Percentiles rank a stretch among this genome's conserved stretches.
These are phyloP conservation scores for Solanum hybrid DNA, from an alignment of 305 asterid genomes.

Conservation along the genomic window DNA sequence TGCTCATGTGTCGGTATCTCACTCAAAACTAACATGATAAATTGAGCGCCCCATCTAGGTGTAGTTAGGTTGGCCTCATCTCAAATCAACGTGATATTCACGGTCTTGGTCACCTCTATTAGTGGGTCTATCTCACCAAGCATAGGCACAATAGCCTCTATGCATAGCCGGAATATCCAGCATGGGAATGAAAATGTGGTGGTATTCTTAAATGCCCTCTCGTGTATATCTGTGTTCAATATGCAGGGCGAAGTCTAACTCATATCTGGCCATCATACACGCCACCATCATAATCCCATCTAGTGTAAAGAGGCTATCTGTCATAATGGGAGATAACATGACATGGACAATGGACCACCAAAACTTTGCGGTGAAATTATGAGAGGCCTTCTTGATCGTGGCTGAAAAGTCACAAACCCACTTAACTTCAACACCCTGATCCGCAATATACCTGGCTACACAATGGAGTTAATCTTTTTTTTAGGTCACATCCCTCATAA, in stretches of 20 bases:
- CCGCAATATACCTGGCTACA: accelerated
- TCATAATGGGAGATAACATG: background rate
- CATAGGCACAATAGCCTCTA: too few relatives aligned
- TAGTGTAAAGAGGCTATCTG: too few relatives aligned
- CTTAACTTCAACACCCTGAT: background rate
- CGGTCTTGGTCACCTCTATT: too few relatives aligned
- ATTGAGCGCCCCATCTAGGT: background rate
- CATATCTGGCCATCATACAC: background rate
- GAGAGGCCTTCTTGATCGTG: too few relatives aligned
- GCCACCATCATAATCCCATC: background rate
- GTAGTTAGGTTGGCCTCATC: background rate
- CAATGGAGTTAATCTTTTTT: too few relatives aligned
- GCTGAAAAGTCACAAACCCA: background rate
- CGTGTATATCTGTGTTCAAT: too few relatives aligned
- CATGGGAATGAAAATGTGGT: background rate
- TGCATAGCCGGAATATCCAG: too few relatives aligned
- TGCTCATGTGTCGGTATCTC: background rate
- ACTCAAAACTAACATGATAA: background rate
- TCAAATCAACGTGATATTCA: background rate
- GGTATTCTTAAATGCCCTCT: background rate
- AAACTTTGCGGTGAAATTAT: too few relatives aligned
- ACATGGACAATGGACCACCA: background rate
- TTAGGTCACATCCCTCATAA: background rate
- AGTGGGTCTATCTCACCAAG: background rate
- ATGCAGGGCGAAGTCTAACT: background rate